Evolutionary conservation across 1,284 basidiomycete species (phyloP).

Genomic region (Pseudozyma tsukubaensis): DNA sequence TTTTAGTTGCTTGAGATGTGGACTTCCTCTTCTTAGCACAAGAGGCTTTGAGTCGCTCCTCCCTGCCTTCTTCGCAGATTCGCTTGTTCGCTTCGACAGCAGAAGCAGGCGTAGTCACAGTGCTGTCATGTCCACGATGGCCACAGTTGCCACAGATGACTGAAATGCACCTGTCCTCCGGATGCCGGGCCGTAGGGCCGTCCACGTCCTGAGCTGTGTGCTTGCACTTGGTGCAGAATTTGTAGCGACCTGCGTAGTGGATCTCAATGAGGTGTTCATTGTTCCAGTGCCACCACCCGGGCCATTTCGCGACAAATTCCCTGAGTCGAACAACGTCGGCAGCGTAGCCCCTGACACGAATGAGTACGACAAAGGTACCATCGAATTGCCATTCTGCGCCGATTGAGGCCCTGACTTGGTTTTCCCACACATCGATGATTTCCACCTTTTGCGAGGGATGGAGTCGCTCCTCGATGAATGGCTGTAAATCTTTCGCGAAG

Average conservation of each 20-base stretch:
- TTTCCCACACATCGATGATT: conserved; percentile 14
- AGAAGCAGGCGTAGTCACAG: neutral
- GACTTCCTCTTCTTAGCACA: neutral
- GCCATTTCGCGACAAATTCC: neutral
- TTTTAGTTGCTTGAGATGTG: too few relatives aligned
- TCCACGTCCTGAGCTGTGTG: conserved; percentile 9
- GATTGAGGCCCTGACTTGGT: neutral
- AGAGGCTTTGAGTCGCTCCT: neutral
- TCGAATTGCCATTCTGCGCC: neutral
- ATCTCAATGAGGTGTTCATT: conserved; percentile 5
- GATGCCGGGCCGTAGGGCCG: neutral
- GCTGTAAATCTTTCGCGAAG: conserved; percentile 5
- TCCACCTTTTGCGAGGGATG: neutral
- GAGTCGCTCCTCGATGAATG: neutral
- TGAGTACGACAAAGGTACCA: neutral
- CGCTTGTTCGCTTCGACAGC: neutral
- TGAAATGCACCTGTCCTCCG: neutral
- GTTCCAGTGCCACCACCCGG: conserved; percentile 13
- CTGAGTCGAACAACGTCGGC: neutral
- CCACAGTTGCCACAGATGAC: neutral
- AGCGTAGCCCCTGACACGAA: neutral
- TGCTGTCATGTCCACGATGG: neutral
- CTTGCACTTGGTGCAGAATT: conserved; percentile 7
- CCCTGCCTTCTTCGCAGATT: neutral
- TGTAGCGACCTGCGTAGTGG: conserved; percentile 1